Conservation (phyloP, 2,329 filamentous ascomycete species). For the Boeremia lycopersici region DNA sequence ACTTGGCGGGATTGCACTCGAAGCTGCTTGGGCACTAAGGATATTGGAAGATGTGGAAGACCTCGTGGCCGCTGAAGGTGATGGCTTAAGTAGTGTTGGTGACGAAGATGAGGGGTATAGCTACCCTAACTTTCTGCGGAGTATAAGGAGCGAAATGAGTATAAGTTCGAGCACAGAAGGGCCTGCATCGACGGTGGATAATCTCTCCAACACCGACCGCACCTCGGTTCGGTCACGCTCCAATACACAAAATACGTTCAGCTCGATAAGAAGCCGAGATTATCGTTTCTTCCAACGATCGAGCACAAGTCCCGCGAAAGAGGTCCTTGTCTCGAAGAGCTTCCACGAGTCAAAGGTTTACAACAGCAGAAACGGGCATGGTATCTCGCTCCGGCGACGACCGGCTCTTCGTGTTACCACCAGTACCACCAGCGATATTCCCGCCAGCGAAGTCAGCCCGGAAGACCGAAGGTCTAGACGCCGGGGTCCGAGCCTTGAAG, state of each 20-base stretch:
- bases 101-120: slow-evolving; percentile 18
- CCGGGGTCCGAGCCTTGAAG: slow-evolving; percentile 4
- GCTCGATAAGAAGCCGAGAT: background rate
- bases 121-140: slow-evolving; percentile 24
- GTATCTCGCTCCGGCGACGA: background rate
- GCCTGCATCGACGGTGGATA: slow-evolving; percentile 7
- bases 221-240: background rate
- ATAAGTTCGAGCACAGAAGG: slow-evolving; percentile 2
- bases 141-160: slow-evolving; percentile 17
- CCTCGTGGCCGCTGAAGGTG: background rate
- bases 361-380: background rate
- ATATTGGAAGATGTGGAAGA: slow-evolving; percentile 21
- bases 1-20: slow-evolving; percentile 1
- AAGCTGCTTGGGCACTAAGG: slow-evolving; percentile 23
- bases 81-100: slow-evolving; percentile 1
- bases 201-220: slow-evolving; percentile 2
- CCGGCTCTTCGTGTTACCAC: background rate
- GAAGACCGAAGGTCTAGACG: slow-evolving; percentile 11
- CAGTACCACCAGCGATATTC: background rate
- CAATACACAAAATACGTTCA: background rate
- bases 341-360: background rate
- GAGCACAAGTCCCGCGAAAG: background rate
- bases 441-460: slow-evolving; percentile 6
- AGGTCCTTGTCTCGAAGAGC: no score
- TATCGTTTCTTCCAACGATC: background rate